Evolutionary conservation across 305 asterid species (phyloP), one percentile per base, ranked within the genome.

Genomic region (Rubia tinctorum): DNA sequence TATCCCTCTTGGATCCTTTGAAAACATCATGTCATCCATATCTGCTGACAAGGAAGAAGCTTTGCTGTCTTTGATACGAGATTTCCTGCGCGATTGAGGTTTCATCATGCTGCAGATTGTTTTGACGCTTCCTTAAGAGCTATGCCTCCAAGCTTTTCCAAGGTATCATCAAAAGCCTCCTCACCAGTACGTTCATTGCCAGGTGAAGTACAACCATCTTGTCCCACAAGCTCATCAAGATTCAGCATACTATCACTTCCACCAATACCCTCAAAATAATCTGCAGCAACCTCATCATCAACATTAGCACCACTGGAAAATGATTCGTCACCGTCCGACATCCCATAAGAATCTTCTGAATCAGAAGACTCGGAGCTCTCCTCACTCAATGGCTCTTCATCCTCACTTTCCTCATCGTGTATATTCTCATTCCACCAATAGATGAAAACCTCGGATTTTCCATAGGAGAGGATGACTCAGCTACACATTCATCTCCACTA

Each of bases 211-310:
- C 80, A 73, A 58, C 86, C 78, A 68, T 72, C 75, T 72, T 64
- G 78, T 71, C 86, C 89, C 65, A 83, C 83, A 79, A 94, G 83
- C 82, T 78, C 81, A 84, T 79, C 87, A 68, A 89, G 84, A 78
- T 89, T 84, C 69, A 91, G 73, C 60, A 79, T 66, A 66, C 84
- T 68, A 40, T 71, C 66, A 81, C 65, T 70, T 47, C 93, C 96
- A 55, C 95, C 97, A 73, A 84, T 91, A 59, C 99, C 90, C 81
- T 90, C 91, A 68, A 84, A 82, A 80, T 91, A 94, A 90, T 94
- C 99, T 60, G 82, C 88, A 76, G 97, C 99, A 72, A 94, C 84
- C 75, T 84, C 98, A 30, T 89, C 98, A 75, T 94, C 98, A 63
- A 94, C 69, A 71, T 89, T 95, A 58, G 97, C 87, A 81, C 84